Evolutionary conservation across 106 monocot genomes (phyloP).

Genomic region (Acanthochlamys bracteata): DNA sequence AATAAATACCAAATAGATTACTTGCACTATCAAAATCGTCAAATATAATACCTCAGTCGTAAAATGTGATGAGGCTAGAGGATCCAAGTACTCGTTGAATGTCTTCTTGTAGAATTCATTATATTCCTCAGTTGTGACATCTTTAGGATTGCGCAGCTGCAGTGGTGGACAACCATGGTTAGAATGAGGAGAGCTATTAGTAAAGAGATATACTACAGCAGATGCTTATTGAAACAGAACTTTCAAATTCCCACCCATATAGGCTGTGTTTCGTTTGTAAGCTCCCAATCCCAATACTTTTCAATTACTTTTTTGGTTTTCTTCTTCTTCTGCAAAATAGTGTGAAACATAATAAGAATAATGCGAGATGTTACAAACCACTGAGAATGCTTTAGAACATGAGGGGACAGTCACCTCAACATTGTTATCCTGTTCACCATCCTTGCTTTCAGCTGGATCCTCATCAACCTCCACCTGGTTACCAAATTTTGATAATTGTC

Average conservation of each 20-base stretch:
- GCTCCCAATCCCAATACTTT: constrained; percentile 98
- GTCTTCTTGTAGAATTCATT: constrained; percentile 99
- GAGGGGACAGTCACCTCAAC: constrained; percentile 43
- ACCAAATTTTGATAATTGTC: neutral
- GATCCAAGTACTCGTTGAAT: constrained; percentile 94
- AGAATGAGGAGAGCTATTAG: neutral
- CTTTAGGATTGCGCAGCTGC: constrained; percentile 93
- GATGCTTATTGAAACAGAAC: too few relatives aligned
- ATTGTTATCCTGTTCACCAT: constrained; percentile 43
- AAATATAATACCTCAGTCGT: constrained; percentile 74
- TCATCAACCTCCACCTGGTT: constrained; percentile 91
- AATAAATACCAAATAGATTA: too few relatives aligned
- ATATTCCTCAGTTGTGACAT: constrained; percentile 86
- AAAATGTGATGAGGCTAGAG: constrained; percentile 90
- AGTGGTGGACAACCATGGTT: neutral
- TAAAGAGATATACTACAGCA: neutral
- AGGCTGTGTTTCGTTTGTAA: constrained; percentile 91
- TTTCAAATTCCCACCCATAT: constrained; percentile 70
- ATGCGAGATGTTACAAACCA: neutral
- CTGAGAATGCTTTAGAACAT: neutral
- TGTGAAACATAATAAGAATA: neutral
- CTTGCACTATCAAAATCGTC: neutral
- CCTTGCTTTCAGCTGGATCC: constrained; percentile 61
- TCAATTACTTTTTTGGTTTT: constrained; percentile 93
- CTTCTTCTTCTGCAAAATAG: constrained; percentile 67